Percentiles rank a stretch among this genome's conserved stretches.
Evolutionary conservation across 345 rosid genomes (phyloP).

Genomic region (Eucalyptus pauciflora): DNA sequence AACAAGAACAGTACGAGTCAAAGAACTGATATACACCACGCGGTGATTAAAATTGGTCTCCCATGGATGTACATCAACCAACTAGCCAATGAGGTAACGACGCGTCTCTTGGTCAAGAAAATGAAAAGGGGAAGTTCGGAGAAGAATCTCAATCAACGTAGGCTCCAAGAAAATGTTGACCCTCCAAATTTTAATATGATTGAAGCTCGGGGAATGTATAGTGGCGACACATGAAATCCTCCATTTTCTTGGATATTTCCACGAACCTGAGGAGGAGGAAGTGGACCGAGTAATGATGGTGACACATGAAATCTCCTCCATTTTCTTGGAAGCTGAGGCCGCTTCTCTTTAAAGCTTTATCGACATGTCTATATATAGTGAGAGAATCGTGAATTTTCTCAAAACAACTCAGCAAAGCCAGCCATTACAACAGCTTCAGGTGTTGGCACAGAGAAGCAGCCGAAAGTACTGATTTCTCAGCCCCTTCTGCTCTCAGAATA

Average conservation of each 20-base stretch:
- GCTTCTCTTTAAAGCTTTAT: background rate
- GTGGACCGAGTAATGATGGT: background rate
- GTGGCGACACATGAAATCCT: background rate
- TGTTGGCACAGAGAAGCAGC: background rate
- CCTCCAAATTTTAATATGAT: background rate
- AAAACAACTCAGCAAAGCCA: background rate
- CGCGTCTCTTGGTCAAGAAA: background rate
- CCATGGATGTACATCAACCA: background rate
- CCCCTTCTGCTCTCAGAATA: background rate
- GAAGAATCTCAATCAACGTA: background rate
- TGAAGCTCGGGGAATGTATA: background rate
- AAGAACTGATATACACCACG: background rate
- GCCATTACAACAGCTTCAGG: background rate
- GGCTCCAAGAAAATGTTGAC: background rate
- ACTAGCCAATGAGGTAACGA: background rate
- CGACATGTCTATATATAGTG: background rate
- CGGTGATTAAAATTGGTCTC: background rate
- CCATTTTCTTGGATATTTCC: background rate
- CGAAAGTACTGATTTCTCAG: background rate
- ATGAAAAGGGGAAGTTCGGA: background rate
- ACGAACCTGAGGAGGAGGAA: background rate
- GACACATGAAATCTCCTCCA: background rate
- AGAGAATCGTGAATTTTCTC: background rate
- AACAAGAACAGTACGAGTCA: background rate
- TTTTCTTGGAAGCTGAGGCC: background rate